These are phyloP conservation scores for Russula sp. DNA, from an alignment of 768 basidiomycete species.

Conservation along the genomic window DNA sequence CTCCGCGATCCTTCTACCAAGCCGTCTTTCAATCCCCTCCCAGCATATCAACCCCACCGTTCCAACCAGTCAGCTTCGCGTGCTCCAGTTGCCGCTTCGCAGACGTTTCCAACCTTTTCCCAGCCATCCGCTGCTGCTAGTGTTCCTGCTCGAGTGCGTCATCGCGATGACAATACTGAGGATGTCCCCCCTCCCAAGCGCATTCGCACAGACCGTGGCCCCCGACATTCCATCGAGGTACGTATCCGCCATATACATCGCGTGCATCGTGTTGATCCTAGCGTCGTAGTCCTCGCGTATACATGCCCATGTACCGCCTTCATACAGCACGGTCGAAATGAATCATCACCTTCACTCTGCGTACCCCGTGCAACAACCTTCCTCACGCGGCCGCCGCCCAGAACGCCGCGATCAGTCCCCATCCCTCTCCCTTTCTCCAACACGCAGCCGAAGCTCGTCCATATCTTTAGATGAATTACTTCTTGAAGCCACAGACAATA, in stretches of 20 bases:
- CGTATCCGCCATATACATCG: conserved; percentile 25
- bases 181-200: conserved; percentile 52
- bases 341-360: conserved; percentile 33
- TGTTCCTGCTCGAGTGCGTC: conserved; percentile 42
- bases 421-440: conserved; percentile 39
- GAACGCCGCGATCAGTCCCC: conserved; percentile 28
- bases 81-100: conserved; percentile 28
- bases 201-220: conserved; percentile 41
- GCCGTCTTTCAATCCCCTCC: conserved; percentile 23
- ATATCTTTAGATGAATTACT: conserved; percentile 49
- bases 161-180: conserved; percentile 46
- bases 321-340: conserved; percentile 28
- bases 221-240: conserved; percentile 36
- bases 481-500: conserved; percentile 44
- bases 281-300: conserved; percentile 30
- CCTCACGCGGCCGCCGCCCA: conserved; percentile 32
- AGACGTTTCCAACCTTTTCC: conserved; percentile 37
- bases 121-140: conserved; percentile 44
- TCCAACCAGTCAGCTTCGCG: conserved; percentile 14
- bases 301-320: conserved; percentile 31
- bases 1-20: conserved; percentile 27
- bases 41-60: conserved; percentile 21
- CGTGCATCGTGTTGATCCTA: conserved; percentile 7
- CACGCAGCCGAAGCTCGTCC: conserved; percentile 38
- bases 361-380: conserved; percentile 31